A percentile compares a stretch with the other conserved stretches of the same genome.
These are phyloP conservation scores for Yamadazyma ubonensis DNA, from an alignment of 805 yeast genomes.

Conservation along the genomic window DNA sequence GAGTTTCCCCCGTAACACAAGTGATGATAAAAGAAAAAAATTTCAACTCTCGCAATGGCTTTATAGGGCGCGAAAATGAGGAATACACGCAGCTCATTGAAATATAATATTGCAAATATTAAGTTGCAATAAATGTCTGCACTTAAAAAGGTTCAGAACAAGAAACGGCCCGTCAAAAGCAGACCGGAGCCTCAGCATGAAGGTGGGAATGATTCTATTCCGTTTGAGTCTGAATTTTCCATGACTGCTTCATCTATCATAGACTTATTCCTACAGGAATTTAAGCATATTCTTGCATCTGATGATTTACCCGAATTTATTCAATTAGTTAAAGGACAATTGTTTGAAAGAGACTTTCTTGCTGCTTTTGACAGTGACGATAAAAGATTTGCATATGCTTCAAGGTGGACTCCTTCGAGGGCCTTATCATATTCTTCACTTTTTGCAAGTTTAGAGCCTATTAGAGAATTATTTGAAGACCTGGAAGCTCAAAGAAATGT, in stretches of 20 bases:
- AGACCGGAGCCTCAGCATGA: conserved; percentile 9
- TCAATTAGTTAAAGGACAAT: conserved; percentile 67
- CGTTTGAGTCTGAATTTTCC: conserved; percentile 31
- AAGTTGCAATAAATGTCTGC: conserved; percentile 1
- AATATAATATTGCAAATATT: background rate
- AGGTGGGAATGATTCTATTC: conserved; percentile 23
- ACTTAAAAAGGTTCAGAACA: conserved; percentile 3
- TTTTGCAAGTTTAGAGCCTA: conserved; percentile 50
- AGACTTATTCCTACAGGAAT: conserved; percentile 33
- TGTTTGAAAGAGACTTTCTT: conserved; percentile 68
- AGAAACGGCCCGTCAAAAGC: background rate
- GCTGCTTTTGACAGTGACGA: conserved; percentile 64
- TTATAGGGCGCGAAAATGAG: conserved; percentile 5
- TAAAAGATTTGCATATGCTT: conserved; percentile 72
- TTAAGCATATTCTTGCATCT: conserved; percentile 32
- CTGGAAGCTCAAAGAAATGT: conserved; percentile 36
- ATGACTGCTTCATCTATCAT: conserved; percentile 37
- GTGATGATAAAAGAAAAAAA: conserved; percentile 27
- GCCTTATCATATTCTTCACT: conserved; percentile 72
- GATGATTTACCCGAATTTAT: conserved; percentile 43
- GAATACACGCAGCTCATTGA: conserved; percentile 4
- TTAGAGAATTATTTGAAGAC: conserved; percentile 37
- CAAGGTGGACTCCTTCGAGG: conserved; percentile 85
- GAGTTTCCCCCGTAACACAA: conserved; percentile 51
- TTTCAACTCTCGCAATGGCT: background rate